phyloP scores from a whole-genome alignment of 2,329 filamentous ascomycete species.

The Stachybotrys elegans region DNA sequence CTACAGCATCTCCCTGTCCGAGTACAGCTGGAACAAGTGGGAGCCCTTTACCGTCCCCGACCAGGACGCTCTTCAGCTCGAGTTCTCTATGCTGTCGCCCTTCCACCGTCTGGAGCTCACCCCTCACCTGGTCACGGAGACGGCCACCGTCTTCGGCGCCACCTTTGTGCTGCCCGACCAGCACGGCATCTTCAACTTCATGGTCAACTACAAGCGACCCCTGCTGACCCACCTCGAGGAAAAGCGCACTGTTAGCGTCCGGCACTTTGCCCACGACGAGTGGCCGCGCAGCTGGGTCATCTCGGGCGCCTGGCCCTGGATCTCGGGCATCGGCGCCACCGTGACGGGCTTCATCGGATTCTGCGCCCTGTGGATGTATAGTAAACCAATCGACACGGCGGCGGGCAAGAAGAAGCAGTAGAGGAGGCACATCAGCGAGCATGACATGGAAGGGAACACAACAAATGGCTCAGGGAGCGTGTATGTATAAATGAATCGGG shows the following conservation, averaged over 20 bases:
- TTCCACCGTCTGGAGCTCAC: slow-evolving; percentile 82
- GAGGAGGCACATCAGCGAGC: slow-evolving; percentile 5
- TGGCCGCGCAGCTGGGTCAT: slow-evolving; percentile 90
- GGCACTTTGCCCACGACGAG: slow-evolving; percentile 96
- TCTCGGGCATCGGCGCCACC: slow-evolving; percentile 80
- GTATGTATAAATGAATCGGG: too few species aligned
- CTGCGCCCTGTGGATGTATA: slow-evolving; percentile 81
- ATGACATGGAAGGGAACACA: too few species aligned
- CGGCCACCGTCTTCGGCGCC: slow-evolving; percentile 67
- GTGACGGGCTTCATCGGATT: slow-evolving; percentile 81
- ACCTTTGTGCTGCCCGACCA: slow-evolving; percentile 87
- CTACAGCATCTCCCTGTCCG: slow-evolving; percentile 84
- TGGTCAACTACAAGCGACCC: slow-evolving; percentile 92
- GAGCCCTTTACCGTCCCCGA: slow-evolving; percentile 65
- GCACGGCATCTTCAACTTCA: slow-evolving; percentile 98
- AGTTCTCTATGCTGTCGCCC: slow-evolving; percentile 97
- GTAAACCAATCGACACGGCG: slow-evolving; percentile 37
- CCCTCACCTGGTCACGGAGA: slow-evolving; percentile 51
- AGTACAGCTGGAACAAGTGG: slow-evolving; percentile 73
- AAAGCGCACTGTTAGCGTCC: slow-evolving; percentile 89
- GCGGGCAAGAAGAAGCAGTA: slow-evolving; percentile 45
- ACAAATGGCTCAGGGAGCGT: too few species aligned
- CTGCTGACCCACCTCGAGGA: slow-evolving; percentile 87
- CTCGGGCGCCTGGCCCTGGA: slow-evolving; percentile 89
- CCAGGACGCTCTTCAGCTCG: slow-evolving; percentile 78